These are phyloP conservation scores for Geranomyces variabilis DNA, from an alignment of 192 early-diverging fungal species.

Conservation along the genomic window DNA sequence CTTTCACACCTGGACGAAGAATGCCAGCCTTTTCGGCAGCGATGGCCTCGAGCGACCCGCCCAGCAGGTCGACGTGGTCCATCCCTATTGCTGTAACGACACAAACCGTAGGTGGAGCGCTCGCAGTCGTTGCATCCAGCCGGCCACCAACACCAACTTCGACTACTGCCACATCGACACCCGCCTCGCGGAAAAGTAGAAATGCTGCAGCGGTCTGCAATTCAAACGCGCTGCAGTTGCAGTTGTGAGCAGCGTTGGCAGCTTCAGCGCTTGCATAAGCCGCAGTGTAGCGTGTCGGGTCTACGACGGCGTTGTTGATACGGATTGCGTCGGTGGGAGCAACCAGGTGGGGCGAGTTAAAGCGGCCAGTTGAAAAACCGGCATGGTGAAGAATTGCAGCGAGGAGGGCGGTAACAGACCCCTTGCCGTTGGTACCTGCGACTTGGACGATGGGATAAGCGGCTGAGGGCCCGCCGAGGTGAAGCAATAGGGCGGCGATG, in stretches of 20 bases:
- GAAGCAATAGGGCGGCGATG: slow-evolving; percentile 55
- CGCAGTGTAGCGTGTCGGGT: slow-evolving; percentile 40
- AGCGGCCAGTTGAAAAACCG: slow-evolving; percentile 59
- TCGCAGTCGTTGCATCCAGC: slow-evolving; percentile 79
- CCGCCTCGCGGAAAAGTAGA: slow-evolving; percentile 39
- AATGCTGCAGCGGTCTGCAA: slow-evolving; percentile 58
- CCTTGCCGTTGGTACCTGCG: slow-evolving; percentile 90
- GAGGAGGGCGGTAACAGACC: slow-evolving; percentile 71
- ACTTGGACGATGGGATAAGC: slow-evolving; percentile 71
- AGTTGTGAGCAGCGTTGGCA: slow-evolving; percentile 27
- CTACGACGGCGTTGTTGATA: slow-evolving; percentile 58
- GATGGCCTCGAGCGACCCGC: slow-evolving; percentile 67
- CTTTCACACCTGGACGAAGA: slow-evolving; percentile 51
- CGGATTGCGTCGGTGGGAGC: slow-evolving; percentile 65
- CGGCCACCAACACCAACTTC: slow-evolving; percentile 84
- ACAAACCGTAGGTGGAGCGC: slow-evolving; percentile 42
- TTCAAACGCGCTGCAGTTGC: slow-evolving; percentile 73
- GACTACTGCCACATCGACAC: slow-evolving; percentile 74
- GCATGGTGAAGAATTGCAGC: slow-evolving; percentile 19
- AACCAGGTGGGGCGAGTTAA: slow-evolving; percentile 81
- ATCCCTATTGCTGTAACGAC: slow-evolving; percentile 72
- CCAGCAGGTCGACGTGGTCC: slow-evolving; percentile 78
- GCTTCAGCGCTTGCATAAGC: background rate
- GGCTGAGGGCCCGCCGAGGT: slow-evolving; percentile 53
- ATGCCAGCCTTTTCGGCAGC: slow-evolving; percentile 82